Evolutionary conservation across 2,329 filamentous ascomycete genomes (phyloP), one percentile per base, ranked within the genome.

Genomic region (Curvularia sp.): DNA sequence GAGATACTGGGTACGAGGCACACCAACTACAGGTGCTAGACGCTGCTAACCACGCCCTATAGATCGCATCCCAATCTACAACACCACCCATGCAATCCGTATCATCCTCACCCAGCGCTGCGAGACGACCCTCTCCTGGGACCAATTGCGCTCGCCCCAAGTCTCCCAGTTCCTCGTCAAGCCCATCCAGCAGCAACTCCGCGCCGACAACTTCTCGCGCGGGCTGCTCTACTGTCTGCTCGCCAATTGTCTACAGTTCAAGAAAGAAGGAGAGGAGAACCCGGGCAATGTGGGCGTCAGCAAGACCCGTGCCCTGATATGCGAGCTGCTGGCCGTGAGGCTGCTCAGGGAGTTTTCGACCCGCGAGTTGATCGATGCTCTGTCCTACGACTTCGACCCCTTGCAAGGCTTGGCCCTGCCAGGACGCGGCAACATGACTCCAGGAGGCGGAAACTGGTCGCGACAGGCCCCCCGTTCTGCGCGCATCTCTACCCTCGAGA

Each of bases 161-260:
- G 89, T 98, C 56, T 97, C 93, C 15, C 93, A 97, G 74, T 98
- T 98, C 75, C 85, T 98, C 35, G 86, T 97, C 73, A 97, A 97
- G 81, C 94, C 94, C 2, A 95, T 97, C 82, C 92, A 95, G 77
- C 90, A 95, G 74, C 90, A 94, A 75, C 93, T 97, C 63, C 88
- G 89, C 60, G 83, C 86, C 15, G 87, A 90, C 51, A 91, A 97
- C 77, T 94, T 96, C 76, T 93, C 90, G 30, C 86, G 91, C 48
- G 93, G 91, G 9, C 95, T 93, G 0, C 77, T 97, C 38, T 97
- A 96, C 79, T 92, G 93, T 2, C 81, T 98, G 66, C 89, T 97
- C 84, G 92, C 93, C 49, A 98, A 98, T 73, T 96, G 92, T 73
- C 82, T 98, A 55, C 94, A 97, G 75, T 98, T 97, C 77, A 85